These are phyloP conservation scores for Penicillium bovifimosum DNA, from an alignment of 495 filamentous ascomycete genomes.

Conservation along the genomic window DNA sequence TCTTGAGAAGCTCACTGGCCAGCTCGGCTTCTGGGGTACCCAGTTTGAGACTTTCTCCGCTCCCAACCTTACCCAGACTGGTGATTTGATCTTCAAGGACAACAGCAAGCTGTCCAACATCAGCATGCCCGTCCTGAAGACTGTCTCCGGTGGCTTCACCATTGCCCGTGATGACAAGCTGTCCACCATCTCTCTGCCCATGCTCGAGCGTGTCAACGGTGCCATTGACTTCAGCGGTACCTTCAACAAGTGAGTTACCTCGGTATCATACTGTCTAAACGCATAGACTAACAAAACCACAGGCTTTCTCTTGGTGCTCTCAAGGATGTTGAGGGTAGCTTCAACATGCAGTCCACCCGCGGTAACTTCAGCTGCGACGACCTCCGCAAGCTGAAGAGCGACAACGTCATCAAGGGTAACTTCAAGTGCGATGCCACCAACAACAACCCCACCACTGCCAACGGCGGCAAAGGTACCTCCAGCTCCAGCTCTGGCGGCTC, in stretches of 20 bases:
- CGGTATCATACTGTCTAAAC: not conserved
- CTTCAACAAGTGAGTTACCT: constrained; percentile 66
- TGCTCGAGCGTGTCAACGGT: constrained; percentile 65
- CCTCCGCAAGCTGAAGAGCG: constrained; percentile 40
- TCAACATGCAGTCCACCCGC: constrained; percentile 71
- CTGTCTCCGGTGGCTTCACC: constrained; percentile 69
- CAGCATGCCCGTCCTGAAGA: constrained; percentile 60
- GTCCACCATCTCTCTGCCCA: constrained; percentile 56
- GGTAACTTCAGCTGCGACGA: constrained; percentile 52
- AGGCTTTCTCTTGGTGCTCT: constrained; percentile 68
- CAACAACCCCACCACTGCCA: constrained; percentile 35
- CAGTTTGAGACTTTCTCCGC: constrained; percentile 60
- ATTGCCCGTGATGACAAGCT: constrained; percentile 85
- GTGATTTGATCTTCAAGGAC: constrained; percentile 72
- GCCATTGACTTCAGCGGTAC: constrained; percentile 85
- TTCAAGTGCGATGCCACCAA: constrained; percentile 50
- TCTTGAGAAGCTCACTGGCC: constrained; percentile 68
- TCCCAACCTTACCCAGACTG: constrained; percentile 74
- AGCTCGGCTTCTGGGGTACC: constrained; percentile 80
- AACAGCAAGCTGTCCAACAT: constrained; percentile 75
- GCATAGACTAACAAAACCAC: constrained; percentile 11
- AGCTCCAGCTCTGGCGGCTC: constrained; percentile 29
- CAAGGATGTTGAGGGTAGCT: constrained; percentile 72
- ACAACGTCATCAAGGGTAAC: constrained; percentile 55
- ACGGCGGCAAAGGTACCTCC: constrained; percentile 34